A percentile compares a stretch with the other conserved stretches of the same genome.
These are phyloP conservation scores for Atractiella rhizophila DNA, from an alignment of 768 basidiomycete species.

Conservation along the genomic window DNA sequence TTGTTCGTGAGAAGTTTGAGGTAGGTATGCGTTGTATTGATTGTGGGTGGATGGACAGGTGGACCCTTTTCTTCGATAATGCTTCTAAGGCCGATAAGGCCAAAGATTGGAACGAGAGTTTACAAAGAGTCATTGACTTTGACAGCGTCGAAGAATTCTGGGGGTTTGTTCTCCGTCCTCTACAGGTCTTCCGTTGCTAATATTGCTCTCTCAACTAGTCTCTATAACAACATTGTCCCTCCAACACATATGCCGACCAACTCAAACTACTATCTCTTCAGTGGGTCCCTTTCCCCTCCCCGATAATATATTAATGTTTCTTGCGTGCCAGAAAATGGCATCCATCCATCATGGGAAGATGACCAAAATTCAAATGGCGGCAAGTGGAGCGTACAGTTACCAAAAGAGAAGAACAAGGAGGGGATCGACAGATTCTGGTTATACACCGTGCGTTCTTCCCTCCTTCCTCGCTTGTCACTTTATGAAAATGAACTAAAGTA, in stretches of 20 bases:
- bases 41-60: conserved; percentile 17
- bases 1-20: not conserved
- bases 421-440: conserved; percentile 92
- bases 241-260: conserved; percentile 79
- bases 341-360: conserved; percentile 60
- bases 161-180: conserved; percentile 38
- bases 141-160: conserved; percentile 98
- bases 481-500: not conserved
- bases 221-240: conserved; percentile 39
- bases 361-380: conserved; percentile 89
- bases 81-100: conserved; percentile 30
- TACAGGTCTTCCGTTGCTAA: not conserved
- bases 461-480: not conserved
- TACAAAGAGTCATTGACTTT: conserved; percentile 83
- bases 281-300: conserved; percentile 30
- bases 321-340: no score
- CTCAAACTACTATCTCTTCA: conserved; percentile 99
- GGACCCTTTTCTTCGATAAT: conserved; percentile 99
- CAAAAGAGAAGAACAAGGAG: conserved; percentile 67
- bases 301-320: conserved; percentile 13
- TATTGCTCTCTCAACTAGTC: not conserved
- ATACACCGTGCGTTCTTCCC: conserved; percentile 43
- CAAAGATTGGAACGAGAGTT: conserved; percentile 86
- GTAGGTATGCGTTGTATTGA: conserved; percentile 1
- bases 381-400: conserved; percentile 95